Evolutionary conservation across 78 protist species (phyloP).

Genomic region (Creolimax fragrantissima): DNA sequence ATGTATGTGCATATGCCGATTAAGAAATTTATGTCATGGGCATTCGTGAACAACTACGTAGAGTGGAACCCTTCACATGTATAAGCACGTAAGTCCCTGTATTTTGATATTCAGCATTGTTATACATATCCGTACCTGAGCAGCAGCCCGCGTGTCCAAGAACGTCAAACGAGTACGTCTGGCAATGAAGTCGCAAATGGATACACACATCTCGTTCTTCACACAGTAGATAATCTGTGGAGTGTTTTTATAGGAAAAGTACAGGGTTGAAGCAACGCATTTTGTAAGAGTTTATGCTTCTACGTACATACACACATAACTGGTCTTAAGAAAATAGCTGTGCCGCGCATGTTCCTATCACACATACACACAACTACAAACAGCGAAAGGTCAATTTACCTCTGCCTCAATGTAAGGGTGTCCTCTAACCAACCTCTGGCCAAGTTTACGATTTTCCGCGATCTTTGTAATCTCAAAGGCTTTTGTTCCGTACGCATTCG

Average conservation of each 20-base stretch:
- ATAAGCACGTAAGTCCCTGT: too few relatives aligned
- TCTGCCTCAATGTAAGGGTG: conserved; percentile 79
- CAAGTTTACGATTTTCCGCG: not conserved
- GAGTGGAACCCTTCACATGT: too few relatives aligned
- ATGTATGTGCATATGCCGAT: too few relatives aligned
- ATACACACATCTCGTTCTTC: not conserved
- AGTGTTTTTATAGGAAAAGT: not conserved
- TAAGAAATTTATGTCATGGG: too few relatives aligned
- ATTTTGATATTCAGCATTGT: too few relatives aligned
- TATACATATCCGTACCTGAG: not conserved
- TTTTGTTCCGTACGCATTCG: conserved; percentile 19
- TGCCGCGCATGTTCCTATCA: not conserved
- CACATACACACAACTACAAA: not conserved
- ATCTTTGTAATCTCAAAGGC: conserved; percentile 22
- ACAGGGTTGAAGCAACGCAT: not conserved
- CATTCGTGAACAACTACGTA: too few relatives aligned
- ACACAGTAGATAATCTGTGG: not conserved
- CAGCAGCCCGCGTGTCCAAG: conserved; percentile 48
- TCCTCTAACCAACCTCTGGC: conserved; percentile 2
- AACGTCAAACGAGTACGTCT: conserved; percentile 80
- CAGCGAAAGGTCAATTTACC: conserved; percentile 5
- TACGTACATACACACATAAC: not conserved
- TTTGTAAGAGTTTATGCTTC: not conserved
- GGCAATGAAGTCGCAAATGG: conserved; percentile 54
- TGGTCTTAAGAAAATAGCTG: too few relatives aligned